Evolutionary conservation across 371 early-diverging fungal species (phyloP), one percentile per base, ranked within the genome.

Genomic region (Chytridium lagenaria): DNA sequence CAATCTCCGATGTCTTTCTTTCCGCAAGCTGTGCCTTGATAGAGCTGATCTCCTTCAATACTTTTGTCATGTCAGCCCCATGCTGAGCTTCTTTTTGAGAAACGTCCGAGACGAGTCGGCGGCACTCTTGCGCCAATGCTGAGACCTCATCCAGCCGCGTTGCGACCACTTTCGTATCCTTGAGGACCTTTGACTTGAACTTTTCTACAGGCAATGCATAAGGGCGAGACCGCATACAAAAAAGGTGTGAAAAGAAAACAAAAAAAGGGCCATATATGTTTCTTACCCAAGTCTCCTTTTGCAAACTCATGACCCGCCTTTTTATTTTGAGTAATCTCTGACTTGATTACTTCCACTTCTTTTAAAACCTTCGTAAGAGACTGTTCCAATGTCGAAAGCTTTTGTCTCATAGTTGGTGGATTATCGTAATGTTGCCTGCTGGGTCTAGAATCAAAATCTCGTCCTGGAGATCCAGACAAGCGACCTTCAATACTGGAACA

Each of bases 401-500:
- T 52, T 26, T 52, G 55, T 26, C 55, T 7, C 16, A 26, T 10
- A 26, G 55, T 7, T 15, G 26, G 5, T 22, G 12, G 5, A 22
- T 26, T 23, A 19, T 44, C 44, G 12, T 12, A 52, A 23, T 52
- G 26, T 23, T 5, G 55, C 23, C 26, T 52, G 26, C 23, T 12
- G 16, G 12, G 55, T 26, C 12, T 52, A 5, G 26, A 52, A n/a
- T 52, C 55, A 12, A 26, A 7, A 7, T 44, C 44, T 7, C 19
- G 7, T 44, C 12, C 44, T 12, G 44, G 19, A 7, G 44, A 44
- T 7, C n/a, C 55, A 52, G 55, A 22, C 26, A 52, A n/a, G 5
- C 26, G 55, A 26, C n/a, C 12, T 26, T 52, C 55, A 52, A 52
- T 52, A 52, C 26, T 52, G 16, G 55, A 52, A 26, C 55, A 52